Base-by-base conservation (phyloP, 306 rosid genomes). In the Amphicarpaea edgeworthii region DNA sequence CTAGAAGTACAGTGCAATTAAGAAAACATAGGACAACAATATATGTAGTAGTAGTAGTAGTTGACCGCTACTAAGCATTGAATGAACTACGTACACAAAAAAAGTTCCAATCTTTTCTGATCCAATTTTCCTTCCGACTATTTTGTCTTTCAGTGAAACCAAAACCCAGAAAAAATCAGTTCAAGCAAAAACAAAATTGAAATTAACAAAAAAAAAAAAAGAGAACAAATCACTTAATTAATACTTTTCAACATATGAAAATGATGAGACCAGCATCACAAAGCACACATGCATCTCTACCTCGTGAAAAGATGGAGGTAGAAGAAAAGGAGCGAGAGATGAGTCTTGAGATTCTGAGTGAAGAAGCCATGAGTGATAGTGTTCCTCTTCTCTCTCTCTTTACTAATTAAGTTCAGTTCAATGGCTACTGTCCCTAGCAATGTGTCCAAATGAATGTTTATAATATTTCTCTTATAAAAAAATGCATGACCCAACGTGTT, bases 261-360 rank as follows among this genome's bases (percentile, higher is more conserved):
- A 65, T 42, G 40, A 34, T 34, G 12, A 14, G 12, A 40, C 8
- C 37, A 30, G 6, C 37, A 30, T 30, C 34, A 12, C 4, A 6
- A 17, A 45, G 20, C 4, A 4, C 42, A 24, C 47, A 30, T 30
- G 7, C 34, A 17, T 17, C 12, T 3, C 12, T 51, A 71, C 76
- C 76, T 54, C 76, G 65, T 7, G 76, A 20, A 54, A 71, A 4
- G 23, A 17, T 34, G 15, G 65, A 71, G 12, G 76, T 3, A 16
- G 75, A 70, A 71, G 53, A 38, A 21, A 42, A 42, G 12, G 76
- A 54, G n/a, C 76, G 65, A 37, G 65, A 38, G 53, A 71, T 7
- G 23, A 71, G 65, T 23, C 38, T 53, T 71, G 76, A 71, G 38
- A 54, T 71, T 26, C 38, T 54, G 0, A 71, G 7, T 3, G 76